Evolutionary conservation across 129 eudicot species (phyloP), one percentile per base, ranked within the genome.

Genomic region (Flaveria trinervia): DNA sequence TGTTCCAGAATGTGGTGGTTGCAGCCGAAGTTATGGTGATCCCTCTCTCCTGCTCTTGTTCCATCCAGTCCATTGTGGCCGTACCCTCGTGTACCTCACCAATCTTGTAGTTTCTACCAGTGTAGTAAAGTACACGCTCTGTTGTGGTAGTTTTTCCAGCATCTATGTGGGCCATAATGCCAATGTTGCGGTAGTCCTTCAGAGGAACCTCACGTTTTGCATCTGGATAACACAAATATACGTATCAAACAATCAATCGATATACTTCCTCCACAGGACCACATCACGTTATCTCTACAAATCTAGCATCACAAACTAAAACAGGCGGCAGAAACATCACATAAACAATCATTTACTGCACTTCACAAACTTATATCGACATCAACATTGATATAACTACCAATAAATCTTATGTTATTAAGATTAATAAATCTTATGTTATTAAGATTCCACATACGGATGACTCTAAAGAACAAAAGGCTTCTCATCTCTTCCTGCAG

Each of bases 31-130:
- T 95, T 49, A 95, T 95, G 60, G 99, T 95, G 76, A 95, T 95
- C 43, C 99, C 99, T 61, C 99, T 78, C 45, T 95, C 99, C 82
- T 95, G 99, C 72, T 95, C 99, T 88, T 95, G 99, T 74, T 91
- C 99, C 99, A 95, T 95, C 99, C 99, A 95, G 84, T 95, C 99
- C 99, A 95, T 95, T 36, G 99, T 95, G 43, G 99, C 99, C 3
- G 99, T 95, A 65, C 99, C 99, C 69, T 89, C 97, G 11, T 95
- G 99, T 45, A 95, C 99, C 75, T 95, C 99, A 59, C 99, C 99
- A 1, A 95, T 95, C 82, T 95, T 95, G 84, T 95, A 95, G 83
- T 86, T 91, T 62, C 93, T 82, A 30, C 99, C 99, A 0, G 99
- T 95, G 84, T 95, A 95, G 84, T 56, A 95, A 18, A 95, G 90